These are phyloP conservation scores for Zizania palustris DNA, from an alignment of 202 grass and related monocot genomes.

Conservation along the genomic window DNA sequence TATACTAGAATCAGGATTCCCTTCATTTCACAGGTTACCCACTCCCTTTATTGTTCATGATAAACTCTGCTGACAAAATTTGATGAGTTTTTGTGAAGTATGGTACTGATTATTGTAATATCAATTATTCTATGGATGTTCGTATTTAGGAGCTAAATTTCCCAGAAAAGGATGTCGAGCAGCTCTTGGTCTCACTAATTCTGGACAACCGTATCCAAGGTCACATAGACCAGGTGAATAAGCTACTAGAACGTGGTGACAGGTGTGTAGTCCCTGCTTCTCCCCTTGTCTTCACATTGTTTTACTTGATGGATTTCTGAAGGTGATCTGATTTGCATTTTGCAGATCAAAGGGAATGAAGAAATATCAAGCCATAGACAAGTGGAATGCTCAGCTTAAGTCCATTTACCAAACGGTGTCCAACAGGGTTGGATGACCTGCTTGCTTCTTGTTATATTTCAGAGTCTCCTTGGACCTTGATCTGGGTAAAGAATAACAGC, in stretches of 20 bases:
- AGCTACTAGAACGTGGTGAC: slow-evolving; percentile 82
- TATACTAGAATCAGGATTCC: slow-evolving; percentile 99
- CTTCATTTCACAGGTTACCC: slow-evolving; percentile 92
- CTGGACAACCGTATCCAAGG: slow-evolving; percentile 94
- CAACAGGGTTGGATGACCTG: slow-evolving; percentile 69
- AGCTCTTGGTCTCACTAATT: slow-evolving; percentile 91
- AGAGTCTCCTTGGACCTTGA: slow-evolving; percentile 4
- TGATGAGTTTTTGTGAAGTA: not conserved
- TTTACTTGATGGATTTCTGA: not conserved
- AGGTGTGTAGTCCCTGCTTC: slow-evolving; percentile 45
- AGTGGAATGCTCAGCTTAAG: slow-evolving; percentile 95
- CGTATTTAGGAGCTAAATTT: slow-evolving; percentile 82
- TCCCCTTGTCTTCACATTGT: not conserved
- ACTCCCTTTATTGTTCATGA: not conserved
- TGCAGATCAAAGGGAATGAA: slow-evolving; percentile 88
- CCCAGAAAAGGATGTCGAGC: slow-evolving; percentile 96
- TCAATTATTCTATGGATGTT: slow-evolving; percentile 4
- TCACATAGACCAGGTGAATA: slow-evolving; percentile 99
- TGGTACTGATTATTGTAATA: not conserved
- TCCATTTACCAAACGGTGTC: slow-evolving; percentile 78
- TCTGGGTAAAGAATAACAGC: slow-evolving; percentile 13
- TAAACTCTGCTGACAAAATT: slow-evolving; percentile 17
- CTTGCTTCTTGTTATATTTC: slow-evolving; percentile 27
- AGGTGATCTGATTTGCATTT: slow-evolving; percentile 7
- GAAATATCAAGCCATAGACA: slow-evolving; percentile 92